These are phyloP conservation scores for Tricholoma flavovirens DNA, from an alignment of 768 basidiomycete species.

Conservation along the genomic window DNA sequence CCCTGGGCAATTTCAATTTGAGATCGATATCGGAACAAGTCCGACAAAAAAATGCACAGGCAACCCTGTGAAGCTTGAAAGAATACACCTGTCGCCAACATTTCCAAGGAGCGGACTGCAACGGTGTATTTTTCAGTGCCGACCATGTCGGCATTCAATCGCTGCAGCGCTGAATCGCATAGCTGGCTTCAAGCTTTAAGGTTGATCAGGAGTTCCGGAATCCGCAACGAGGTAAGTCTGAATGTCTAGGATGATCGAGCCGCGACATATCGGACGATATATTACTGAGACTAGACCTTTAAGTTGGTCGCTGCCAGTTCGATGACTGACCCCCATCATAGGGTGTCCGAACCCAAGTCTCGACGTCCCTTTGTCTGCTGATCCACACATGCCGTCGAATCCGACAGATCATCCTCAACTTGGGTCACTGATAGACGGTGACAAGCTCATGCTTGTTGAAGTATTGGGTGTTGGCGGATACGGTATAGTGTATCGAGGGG, in stretches of 20 bases:
- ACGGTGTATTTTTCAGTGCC: too few relatives aligned
- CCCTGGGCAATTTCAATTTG: not conserved
- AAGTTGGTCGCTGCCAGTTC: not conserved
- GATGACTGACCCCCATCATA: not conserved
- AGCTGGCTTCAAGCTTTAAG: too few relatives aligned
- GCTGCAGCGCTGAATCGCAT: too few relatives aligned
- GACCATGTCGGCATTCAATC: too few relatives aligned
- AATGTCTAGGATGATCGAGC: not conserved
- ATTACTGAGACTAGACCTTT: not conserved
- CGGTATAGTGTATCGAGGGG: constrained; percentile 89
- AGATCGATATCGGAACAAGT: not conserved
- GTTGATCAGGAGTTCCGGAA: not conserved
- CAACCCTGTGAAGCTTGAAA: not conserved
- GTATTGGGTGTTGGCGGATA: constrained; percentile 92
- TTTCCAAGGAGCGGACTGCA: too few relatives aligned
- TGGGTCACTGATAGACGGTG: constrained; percentile 81
- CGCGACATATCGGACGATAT: not conserved
- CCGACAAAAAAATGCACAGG: too few relatives aligned
- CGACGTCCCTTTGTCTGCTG: not conserved
- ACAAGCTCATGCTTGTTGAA: constrained; percentile 75
- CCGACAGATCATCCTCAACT: constrained; percentile 40
- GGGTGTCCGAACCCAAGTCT: not conserved
- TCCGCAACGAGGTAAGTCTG: not conserved
- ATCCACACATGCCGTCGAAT: constrained; percentile 11
- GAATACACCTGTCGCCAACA: too few relatives aligned